Evolutionary conservation across 352 stramenopile species (phyloP), one percentile per base, ranked within the genome.

Genomic region (Pythium aristosporum): DNA sequence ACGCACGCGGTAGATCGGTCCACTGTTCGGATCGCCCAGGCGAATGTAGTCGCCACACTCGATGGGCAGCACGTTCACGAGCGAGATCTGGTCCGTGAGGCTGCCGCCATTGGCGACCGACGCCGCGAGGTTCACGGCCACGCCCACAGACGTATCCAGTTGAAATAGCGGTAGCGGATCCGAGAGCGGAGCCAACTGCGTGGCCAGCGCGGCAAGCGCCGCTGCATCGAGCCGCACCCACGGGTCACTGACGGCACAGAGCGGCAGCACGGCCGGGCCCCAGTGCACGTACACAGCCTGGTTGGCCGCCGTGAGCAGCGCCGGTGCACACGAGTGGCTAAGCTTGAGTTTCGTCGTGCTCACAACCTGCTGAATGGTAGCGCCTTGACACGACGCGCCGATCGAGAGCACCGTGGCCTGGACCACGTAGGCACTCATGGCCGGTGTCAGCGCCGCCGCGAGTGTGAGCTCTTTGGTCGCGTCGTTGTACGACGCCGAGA

Each of bases 21-120:
- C 76, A 10, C 55, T 49, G 0, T 66, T 56, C 7, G 74, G 63
- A 30, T 87, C 74, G 0, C 82, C 82, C 8, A 95, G 71, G 2
- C 83, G 75, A 37, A 95, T 76, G 65, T 74, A 85, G 46, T 92
- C 87, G 0, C 82, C 81, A 32, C 87, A 95, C 13, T 70, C 68
- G 39, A 92, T 76, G 4, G 65, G 65, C 10, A 90, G 51, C 0
- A 71, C 32, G 1, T 48, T 65, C 2, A 72, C 20, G 15, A 90
- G 23, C 2, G 65, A 69, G 5, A 92, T 68, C 6, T 61, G 51
- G n/a, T 73, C 82, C 4, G 63, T 51, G 3, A 34, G 20, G 12
- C 63, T 74, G 7, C 68, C 73, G 1, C 42, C 59, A 32, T 59
- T 71, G 1, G 65, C 53, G 0, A 52, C 12, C 2, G 64, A 62